Evolutionary conservation across 1,284 basidiomycete genomes (phyloP), one percentile per base, ranked within the genome.

Genomic region (Tilletiopsis washingtonensis): DNA sequence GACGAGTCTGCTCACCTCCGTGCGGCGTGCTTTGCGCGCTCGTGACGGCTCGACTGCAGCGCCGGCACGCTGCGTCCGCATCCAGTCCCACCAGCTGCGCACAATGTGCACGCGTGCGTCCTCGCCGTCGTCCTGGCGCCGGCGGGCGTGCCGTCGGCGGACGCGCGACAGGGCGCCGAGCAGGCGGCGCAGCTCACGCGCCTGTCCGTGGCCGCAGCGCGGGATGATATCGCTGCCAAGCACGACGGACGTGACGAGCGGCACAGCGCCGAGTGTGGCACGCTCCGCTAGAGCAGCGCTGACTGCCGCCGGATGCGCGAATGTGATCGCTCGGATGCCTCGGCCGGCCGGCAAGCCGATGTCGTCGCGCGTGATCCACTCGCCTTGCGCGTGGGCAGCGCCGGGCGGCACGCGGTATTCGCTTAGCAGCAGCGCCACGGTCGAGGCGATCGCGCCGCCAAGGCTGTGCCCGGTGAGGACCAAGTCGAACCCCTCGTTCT

Each of bases 391-490:
- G 3, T 27, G 19, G 3, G 34, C 48, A 3, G 26, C 41, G 4
- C 53, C 54, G 9, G 63, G 60, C 2, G 50, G 47, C 4, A 60
- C 47, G 27, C 58, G 58, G 57, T 69, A 72, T 49, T 69, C 61
- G 12, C 57, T 59, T 5, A 72, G 47, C 40, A 71, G 57, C 44
- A 72, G 51, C 12, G 61, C 63, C 2, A 67, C 67, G 4, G 67
- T 62, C 49, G 63, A 65, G n/a, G 66, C 66, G 24, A 72, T 68
- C 1, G 68, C 64, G 6, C 64, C 69, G 11, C 69, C 69, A 9
- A 72, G 51, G 29, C 66, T 69, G 40, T 72, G 69, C 1, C 69
- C 69, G 21, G 63, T 67, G 46, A 71, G 66, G 53, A 69, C 62
- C 39, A 72, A 40, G 12, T 65, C 64, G 40, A 69, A 72, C 15